Conservation (phyloP, 768 basidiomycete species). For the Boletus tylopilopsis region DNA sequence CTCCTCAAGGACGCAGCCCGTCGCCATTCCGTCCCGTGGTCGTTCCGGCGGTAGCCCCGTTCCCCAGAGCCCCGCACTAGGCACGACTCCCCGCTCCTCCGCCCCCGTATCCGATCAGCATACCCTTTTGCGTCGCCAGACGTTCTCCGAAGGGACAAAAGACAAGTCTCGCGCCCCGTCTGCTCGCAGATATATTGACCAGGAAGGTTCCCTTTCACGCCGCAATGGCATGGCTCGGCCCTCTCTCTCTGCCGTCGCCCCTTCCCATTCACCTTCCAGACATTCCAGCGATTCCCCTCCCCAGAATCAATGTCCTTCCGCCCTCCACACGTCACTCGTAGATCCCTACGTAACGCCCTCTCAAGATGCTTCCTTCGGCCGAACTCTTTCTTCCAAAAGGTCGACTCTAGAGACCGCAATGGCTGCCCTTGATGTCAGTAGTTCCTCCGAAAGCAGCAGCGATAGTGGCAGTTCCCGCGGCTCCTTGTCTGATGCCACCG, state of each 20-base stretch:
- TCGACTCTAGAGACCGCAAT: constrained; percentile 38
- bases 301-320: constrained; percentile 17
- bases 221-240: constrained; percentile 47
- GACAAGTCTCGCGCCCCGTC: constrained; percentile 62
- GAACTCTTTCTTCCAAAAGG: constrained; percentile 32
- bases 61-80: constrained; percentile 21
- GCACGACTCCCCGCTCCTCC: constrained; percentile 31
- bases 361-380: constrained; percentile 32
- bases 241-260: constrained; percentile 40
- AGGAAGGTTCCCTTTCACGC: constrained; percentile 45
- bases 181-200: constrained; percentile 54
- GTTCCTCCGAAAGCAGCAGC: constrained; percentile 58
- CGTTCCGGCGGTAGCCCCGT: constrained; percentile 53
- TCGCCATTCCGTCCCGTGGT: constrained; percentile 40
- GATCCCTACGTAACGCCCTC: constrained; percentile 24
- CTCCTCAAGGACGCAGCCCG: constrained; percentile 37
- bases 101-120: constrained; percentile 41
- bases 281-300: constrained; percentile 16
- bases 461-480: constrained; percentile 48
- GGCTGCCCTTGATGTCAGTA: constrained; percentile 35
- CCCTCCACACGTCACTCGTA: constrained; percentile 16
- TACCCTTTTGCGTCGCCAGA: constrained; percentile 46
- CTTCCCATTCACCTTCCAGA: constrained; percentile 27
- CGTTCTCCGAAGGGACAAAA: constrained; percentile 46
- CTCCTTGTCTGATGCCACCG: constrained; percentile 67